These are phyloP conservation scores for Penicillium cosmopolitanum DNA, from an alignment of 495 filamentous ascomycete genomes.

Conservation along the genomic window DNA sequence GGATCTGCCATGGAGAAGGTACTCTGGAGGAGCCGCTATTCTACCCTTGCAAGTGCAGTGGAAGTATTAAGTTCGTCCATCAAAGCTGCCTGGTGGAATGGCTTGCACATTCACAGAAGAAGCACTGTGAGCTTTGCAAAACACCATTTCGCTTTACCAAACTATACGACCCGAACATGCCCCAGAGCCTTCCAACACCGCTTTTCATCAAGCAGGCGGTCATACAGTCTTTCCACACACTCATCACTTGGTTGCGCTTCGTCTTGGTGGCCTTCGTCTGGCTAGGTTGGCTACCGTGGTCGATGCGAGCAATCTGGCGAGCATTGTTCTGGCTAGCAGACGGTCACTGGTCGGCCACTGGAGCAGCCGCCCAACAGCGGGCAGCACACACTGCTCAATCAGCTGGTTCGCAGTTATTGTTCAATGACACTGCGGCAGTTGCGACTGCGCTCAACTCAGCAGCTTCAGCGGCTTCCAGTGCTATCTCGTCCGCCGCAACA, in stretches of 20 bases:
- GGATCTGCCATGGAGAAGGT: conserved; percentile 92
- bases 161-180: conserved; percentile 93
- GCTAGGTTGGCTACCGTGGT: conserved; percentile 85
- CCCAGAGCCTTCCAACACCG: conserved; percentile 72
- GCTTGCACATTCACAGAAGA: conserved; percentile 97
- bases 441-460: conserved; percentile 20
- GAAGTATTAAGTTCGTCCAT: conserved; percentile 97
- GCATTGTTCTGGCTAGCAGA: conserved; percentile 94
- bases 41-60: conserved; percentile 97
- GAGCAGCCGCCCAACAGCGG: conserved; percentile 29
- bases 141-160: conserved; percentile 98
- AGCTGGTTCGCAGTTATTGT: conserved; percentile 23
- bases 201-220: conserved; percentile 78
- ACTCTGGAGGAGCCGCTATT: conserved; percentile 86
- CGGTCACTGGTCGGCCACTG: conserved; percentile 72
- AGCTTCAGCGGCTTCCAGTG: conserved; percentile 31
- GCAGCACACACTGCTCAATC: conserved; percentile 18
- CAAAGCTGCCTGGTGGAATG: conserved; percentile 98
- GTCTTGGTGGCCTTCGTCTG: conserved; percentile 83
- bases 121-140: conserved; percentile 99
- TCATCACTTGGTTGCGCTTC: conserved; percentile 77
- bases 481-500: conserved; percentile 30
- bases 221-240: conserved; percentile 67
- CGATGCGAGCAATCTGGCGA: conserved; percentile 89
- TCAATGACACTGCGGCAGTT: conserved; percentile 47